Evolutionary conservation across 2,329 filamentous ascomycete species (phyloP).

Genomic region (Rhynchosporium agropyri): DNA sequence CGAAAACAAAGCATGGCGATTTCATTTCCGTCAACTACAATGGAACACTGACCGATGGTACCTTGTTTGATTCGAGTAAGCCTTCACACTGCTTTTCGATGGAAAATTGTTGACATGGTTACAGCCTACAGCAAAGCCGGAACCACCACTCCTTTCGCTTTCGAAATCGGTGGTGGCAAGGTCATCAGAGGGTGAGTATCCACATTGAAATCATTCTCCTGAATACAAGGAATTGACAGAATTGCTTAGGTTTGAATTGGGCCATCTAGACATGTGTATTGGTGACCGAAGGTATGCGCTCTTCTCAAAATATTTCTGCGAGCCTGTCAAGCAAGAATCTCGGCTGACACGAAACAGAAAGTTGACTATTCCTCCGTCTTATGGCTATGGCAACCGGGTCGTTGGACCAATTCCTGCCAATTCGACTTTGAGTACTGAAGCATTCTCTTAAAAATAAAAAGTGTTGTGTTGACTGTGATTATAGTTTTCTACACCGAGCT

Average conservation of each 20-base stretch:
- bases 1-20: slow-evolving; percentile 18
- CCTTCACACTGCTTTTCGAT: neutral
- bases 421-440: slow-evolving; percentile 17
- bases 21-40: slow-evolving; percentile 17
- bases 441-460: too few relatives aligned
- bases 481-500: slow-evolving; percentile 16
- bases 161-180: slow-evolving; percentile 12
- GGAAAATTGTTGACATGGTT: neutral
- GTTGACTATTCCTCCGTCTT: slow-evolving; percentile 14
- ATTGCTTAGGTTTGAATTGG: slow-evolving; percentile 9
- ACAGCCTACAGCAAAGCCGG: slow-evolving; percentile 11
- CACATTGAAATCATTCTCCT: neutral
- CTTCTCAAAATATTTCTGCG: neutral
- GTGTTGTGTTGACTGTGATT: neutral
- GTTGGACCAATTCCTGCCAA: slow-evolving; percentile 22
- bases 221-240: neutral
- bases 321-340: neutral
- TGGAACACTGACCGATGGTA: slow-evolving; percentile 21
- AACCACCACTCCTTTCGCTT: slow-evolving; percentile 15
- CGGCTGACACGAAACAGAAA: slow-evolving; percentile 5
- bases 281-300: slow-evolving; percentile 14
- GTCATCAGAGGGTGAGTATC: slow-evolving; percentile 16
- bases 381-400: slow-evolving; percentile 15
- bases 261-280: slow-evolving; percentile 20
- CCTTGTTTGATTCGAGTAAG: slow-evolving; percentile 16